These are phyloP conservation scores for Tricholomella constricta DNA, from an alignment of 768 basidiomycete species.

Conservation along the genomic window DNA sequence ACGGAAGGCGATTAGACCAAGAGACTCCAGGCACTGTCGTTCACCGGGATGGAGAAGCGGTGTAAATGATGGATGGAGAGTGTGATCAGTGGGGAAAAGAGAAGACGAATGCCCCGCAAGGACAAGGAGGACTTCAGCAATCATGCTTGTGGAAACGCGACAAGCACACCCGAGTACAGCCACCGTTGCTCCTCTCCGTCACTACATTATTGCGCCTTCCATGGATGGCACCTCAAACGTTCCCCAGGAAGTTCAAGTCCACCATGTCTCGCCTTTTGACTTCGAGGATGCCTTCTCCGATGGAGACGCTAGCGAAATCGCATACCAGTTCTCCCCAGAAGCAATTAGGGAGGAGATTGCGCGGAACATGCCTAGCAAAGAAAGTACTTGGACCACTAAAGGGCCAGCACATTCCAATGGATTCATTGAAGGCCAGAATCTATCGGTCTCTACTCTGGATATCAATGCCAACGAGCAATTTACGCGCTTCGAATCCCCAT, in stretches of 20 bases:
- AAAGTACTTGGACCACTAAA: constrained; percentile 34
- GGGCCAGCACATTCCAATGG: constrained; percentile 33
- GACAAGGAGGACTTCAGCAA: constrained; percentile 84
- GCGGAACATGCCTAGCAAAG: constrained; percentile 42
- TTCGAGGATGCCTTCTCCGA: constrained; percentile 75
- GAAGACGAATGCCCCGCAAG: constrained; percentile 88
- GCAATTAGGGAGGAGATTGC: constrained; percentile 65
- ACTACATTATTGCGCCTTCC: background rate
- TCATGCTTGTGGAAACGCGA: constrained; percentile 51
- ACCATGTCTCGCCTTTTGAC: constrained; percentile 35
- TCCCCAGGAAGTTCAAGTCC: constrained; percentile 17
- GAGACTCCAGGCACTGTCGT: constrained; percentile 76
- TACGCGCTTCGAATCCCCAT: constrained; percentile 25
- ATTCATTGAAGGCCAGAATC: constrained; percentile 36
- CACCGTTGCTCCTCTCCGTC: background rate
- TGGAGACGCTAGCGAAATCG: constrained; percentile 48
- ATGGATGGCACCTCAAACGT: constrained; percentile 17
- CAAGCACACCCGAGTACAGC: constrained; percentile 10
- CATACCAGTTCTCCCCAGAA: constrained; percentile 58
- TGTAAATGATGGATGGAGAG: constrained; percentile 61
- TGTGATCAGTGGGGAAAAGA: constrained; percentile 65
- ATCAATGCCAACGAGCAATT: constrained; percentile 41
- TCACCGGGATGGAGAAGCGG: constrained; percentile 89
- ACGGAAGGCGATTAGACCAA: constrained; percentile 72
- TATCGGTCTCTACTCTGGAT: constrained; percentile 61